A percentile compares a stretch with the other conserved stretches of the same genome.
phyloP scores from a whole-genome alignment of 495 filamentous ascomycete genomes.

The Xeromyces bisporus region DNA sequence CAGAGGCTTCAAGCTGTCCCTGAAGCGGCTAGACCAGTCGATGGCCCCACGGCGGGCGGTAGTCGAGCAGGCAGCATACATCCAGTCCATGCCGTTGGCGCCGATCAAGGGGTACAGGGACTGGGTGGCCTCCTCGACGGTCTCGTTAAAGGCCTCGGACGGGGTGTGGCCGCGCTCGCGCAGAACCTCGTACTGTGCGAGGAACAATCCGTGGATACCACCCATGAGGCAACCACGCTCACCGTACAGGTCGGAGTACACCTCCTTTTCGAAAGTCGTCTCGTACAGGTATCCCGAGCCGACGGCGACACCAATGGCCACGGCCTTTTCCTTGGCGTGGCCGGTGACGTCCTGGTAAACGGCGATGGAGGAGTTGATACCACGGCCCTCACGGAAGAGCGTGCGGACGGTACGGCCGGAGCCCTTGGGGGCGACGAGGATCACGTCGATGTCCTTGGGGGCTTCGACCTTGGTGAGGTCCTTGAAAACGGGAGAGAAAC shows the following conservation, averaged over 20 bases:
- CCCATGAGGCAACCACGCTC: conserved; percentile 99
- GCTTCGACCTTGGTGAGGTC: conserved; percentile 97
- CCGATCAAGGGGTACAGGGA: conserved; percentile 93
- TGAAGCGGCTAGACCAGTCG: conserved; percentile 92
- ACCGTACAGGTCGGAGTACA: conserved; percentile 97
- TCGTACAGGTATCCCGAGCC: conserved; percentile 97
- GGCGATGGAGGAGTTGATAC: conserved; percentile 98
- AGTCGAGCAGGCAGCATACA: conserved; percentile 99
- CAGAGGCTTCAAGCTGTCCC: conserved; percentile 90
- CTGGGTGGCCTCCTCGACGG: conserved; percentile 97
- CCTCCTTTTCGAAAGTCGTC: conserved; percentile 99
- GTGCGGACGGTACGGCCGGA: conserved; percentile 95
- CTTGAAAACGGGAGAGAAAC: conserved; percentile 99
- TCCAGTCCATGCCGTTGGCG: conserved; percentile 98
- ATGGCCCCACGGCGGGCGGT: conserved; percentile 96
- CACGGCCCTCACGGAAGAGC: conserved; percentile 93
- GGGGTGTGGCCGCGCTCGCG: conserved; percentile 94
- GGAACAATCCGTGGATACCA: conserved; percentile 99
- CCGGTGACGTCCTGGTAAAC: conserved; percentile 98
- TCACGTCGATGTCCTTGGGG: conserved; percentile 88
- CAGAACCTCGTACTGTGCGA: conserved; percentile 99
- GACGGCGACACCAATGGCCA: conserved; percentile 91
- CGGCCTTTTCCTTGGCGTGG: conserved; percentile 93
- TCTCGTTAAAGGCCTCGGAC: conserved; percentile 99
- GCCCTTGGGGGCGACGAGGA: conserved; percentile 97